Conservation (phyloP, 2,329 filamentous ascomycete genomes). For the Blastomyces emzantsi region DNA sequence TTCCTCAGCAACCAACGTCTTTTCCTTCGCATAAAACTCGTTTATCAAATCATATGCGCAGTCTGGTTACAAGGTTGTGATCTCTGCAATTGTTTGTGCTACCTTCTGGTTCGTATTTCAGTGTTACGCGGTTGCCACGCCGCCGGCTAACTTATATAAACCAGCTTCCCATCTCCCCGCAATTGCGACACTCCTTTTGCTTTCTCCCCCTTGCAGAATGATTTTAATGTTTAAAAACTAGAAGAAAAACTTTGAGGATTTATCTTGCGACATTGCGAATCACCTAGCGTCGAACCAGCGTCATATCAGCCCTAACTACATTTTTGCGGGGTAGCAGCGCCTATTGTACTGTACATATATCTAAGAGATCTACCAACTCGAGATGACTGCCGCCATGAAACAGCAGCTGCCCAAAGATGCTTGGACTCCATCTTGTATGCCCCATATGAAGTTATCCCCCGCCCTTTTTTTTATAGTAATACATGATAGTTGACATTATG, state of each 20-base stretch:
- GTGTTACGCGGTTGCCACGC: no score
- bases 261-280: neutral
- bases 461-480: neutral
- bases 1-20: no score
- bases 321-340: neutral
- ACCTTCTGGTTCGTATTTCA: no score
- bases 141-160: no score
- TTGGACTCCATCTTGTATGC: constrained; percentile 19
- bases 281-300: neutral
- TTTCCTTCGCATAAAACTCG: no score
- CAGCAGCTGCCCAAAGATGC: constrained; percentile 1
- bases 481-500: constrained; percentile 4
- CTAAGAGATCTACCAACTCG: neutral
- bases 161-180: neutral
- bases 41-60: no score
- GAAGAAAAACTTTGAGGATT: neutral
- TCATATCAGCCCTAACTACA: neutral
- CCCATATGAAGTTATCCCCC: neutral
- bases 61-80: no score
- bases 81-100: no score
- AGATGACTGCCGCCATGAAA: neutral
- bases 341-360: neutral
- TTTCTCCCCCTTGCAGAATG: neutral
- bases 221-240: neutral
- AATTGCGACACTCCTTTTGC: neutral